Conservation (phyloP, 306 rosid genomes). For the Mimosa bimucronata region DNA sequence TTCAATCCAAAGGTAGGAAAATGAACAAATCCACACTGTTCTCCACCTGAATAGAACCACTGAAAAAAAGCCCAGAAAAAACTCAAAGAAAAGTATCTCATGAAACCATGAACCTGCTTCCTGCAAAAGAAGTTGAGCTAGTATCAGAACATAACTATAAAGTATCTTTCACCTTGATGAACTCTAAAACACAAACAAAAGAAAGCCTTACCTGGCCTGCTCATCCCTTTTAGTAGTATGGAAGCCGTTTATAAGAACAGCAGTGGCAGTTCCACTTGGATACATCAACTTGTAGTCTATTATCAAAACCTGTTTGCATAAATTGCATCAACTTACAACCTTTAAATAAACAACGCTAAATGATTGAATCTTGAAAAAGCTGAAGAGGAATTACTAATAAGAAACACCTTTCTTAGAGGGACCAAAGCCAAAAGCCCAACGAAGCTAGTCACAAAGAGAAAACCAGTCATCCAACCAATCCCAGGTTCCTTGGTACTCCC, state of each 20-base stretch:
- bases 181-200: not conserved
- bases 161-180: conserved; percentile 16
- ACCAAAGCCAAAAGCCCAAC: conserved; percentile 81
- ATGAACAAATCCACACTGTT: conserved; percentile 74
- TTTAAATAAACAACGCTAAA: not conserved
- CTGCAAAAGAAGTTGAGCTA: conserved; percentile 48
- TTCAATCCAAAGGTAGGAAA: conserved; percentile 86
- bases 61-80: conserved; percentile 86
- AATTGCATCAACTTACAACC: conserved; percentile 31
- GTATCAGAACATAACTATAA: conserved; percentile 17
- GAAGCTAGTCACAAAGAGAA: conserved; percentile 82
- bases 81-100: conserved; percentile 67
- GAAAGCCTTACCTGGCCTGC: conserved; percentile 68
- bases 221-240: conserved; percentile 80
- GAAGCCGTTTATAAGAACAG: conserved; percentile 86
- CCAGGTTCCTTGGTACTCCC: conserved; percentile 83
- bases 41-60: conserved; percentile 89
- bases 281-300: conserved; percentile 74
- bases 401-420: conserved; percentile 83
- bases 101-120: conserved; percentile 79
- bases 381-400: conserved; percentile 13
- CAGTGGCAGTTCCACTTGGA: conserved; percentile 96
- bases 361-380: conserved; percentile 1
- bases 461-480: conserved; percentile 89
- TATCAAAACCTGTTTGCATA: conserved; percentile 72